Evolutionary conservation across 2,329 filamentous ascomycete species (phyloP).

Genomic region (Fusarium ramigenum): DNA sequence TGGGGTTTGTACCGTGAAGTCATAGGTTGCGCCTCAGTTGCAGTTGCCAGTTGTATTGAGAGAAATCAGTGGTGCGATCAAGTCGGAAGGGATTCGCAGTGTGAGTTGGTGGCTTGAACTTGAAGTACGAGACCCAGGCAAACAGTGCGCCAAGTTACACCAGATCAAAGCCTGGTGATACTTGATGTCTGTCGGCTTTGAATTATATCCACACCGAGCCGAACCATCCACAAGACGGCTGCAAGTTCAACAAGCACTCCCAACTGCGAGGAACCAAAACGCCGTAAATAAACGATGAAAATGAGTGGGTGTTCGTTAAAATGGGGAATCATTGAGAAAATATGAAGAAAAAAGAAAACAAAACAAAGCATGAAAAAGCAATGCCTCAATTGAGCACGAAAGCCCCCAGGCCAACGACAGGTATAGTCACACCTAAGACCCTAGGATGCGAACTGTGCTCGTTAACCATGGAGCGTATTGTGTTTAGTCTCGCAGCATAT

Average conservation of each 20-base stretch:
- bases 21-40: not conserved
- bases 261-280: conserved; percentile 18
- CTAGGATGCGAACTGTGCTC: not conserved
- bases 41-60: not conserved
- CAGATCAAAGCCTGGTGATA: not conserved
- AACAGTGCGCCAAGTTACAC: not conserved
- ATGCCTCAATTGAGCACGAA: not conserved
- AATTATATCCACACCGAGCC: conserved; percentile 14
- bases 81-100: not conserved
- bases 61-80: not conserved
- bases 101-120: not conserved
- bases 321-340: conserved; percentile 31
- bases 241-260: not conserved
- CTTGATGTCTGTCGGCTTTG: not conserved
- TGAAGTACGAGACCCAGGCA: not conserved
- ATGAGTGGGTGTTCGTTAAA: not conserved
- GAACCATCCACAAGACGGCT: conserved; percentile 4
- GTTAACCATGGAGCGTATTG: not conserved
- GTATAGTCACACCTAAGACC: not conserved
- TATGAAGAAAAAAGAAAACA: not conserved
- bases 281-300: conserved; percentile 17
- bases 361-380: not conserved
- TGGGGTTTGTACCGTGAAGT: not conserved
- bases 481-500: conserved; percentile 1
- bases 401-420: not conserved